Base-by-base conservation (phyloP, 2,329 filamentous ascomycete species). In the Sporothrix humicola region DNA sequence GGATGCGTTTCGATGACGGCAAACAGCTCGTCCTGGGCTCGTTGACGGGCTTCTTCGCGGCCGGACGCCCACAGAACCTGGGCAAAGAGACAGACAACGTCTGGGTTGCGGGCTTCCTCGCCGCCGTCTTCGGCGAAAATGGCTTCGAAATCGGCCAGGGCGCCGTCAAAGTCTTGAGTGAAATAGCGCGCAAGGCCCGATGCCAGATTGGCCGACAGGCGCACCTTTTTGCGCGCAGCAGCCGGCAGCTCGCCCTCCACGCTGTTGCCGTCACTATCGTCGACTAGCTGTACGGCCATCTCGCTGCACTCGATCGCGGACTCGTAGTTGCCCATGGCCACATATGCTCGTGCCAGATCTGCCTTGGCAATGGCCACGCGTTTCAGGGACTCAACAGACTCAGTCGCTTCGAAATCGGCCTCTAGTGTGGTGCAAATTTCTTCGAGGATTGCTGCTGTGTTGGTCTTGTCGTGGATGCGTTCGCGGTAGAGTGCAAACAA, bases 51-150 rank as follows among this genome's bases (percentile, higher is more conserved):
- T 0, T 90, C 87, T 7, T 91, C 89, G 0, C 90, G 90, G 9
- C 93, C 94, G 76, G 93, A 94, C 0, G 95, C 95, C 95, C 96
- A 99, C 0, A 98, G 87, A 0, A 98, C 93, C 81, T 98, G 94
- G 0, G 95, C 93, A 13, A 98, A 86, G 13, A 98, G 86, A 79
- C 95, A 98, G 0, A 94, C 91, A 0, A 95, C 92, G 79, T 98
- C 94, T 0, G 95, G 92, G 75, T 94, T 88, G 88, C 84, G 1
- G 93, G 94, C 73, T 90, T 86, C 9, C 97, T 85, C 3, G 75
- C 94, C 90, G 52, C 88, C 84, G 0, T 92, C 94, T 80, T 97
- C 94, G 73, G 91, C 86, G 8, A 98, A 85, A 0, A 94, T 94
- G 2, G 89, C 86, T 76, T 93, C 90, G 81, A 99, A 97, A 82